Percentiles rank a stretch among this genome's conserved stretches.
phyloP scores from a whole-genome alignment of 2,329 filamentous ascomycete genomes.

The Cladosporium sp. region DNA sequence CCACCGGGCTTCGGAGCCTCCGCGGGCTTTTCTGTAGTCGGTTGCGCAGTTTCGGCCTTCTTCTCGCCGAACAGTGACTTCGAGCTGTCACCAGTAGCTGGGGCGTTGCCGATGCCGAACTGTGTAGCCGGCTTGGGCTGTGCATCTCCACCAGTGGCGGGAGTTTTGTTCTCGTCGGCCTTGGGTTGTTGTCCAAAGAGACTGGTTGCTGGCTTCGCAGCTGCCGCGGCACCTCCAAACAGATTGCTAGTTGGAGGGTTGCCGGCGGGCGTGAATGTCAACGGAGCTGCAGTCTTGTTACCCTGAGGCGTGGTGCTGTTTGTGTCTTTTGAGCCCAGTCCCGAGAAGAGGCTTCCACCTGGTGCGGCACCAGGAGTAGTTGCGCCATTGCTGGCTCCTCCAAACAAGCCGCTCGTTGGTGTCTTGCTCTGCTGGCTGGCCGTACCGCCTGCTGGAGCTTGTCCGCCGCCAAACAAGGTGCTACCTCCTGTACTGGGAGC shows the following conservation, averaged over 20 bases:
- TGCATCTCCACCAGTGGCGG: slow-evolving; percentile 4
- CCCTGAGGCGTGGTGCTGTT: slow-evolving; percentile 28
- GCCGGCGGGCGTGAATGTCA: slow-evolving; percentile 34
- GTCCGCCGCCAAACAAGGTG: slow-evolving; percentile 20
- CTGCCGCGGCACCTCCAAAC: slow-evolving; percentile 11
- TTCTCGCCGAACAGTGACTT: slow-evolving; percentile 15
- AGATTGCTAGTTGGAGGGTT: slow-evolving; percentile 24
- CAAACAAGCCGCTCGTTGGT: slow-evolving; percentile 13
- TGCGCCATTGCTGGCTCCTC: slow-evolving; percentile 12
- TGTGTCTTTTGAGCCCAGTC: slow-evolving; percentile 11
- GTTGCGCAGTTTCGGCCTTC: slow-evolving; percentile 13
- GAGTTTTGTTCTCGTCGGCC: slow-evolving; percentile 21
- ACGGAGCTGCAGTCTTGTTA: slow-evolving; percentile 23
- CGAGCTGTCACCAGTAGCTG: not conserved
- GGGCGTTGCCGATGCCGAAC: slow-evolving; percentile 3
- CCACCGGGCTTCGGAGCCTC: slow-evolving; percentile 4
- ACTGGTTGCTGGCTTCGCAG: slow-evolving; percentile 18
- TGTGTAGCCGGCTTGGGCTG: slow-evolving; percentile 5
- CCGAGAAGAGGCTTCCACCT: slow-evolving; percentile 14
- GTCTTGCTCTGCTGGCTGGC: slow-evolving; percentile 15
- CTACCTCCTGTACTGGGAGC: slow-evolving; percentile 6
- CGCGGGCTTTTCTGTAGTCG: slow-evolving; percentile 17
- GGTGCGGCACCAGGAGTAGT: slow-evolving; percentile 8
- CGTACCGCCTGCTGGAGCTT: slow-evolving; percentile 19
- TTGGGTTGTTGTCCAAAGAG: slow-evolving; percentile 21